Evolutionary conservation across 2,329 filamentous ascomycete genomes (phyloP), one percentile per base, ranked within the genome.

Genomic region (Elsinoe australis): DNA sequence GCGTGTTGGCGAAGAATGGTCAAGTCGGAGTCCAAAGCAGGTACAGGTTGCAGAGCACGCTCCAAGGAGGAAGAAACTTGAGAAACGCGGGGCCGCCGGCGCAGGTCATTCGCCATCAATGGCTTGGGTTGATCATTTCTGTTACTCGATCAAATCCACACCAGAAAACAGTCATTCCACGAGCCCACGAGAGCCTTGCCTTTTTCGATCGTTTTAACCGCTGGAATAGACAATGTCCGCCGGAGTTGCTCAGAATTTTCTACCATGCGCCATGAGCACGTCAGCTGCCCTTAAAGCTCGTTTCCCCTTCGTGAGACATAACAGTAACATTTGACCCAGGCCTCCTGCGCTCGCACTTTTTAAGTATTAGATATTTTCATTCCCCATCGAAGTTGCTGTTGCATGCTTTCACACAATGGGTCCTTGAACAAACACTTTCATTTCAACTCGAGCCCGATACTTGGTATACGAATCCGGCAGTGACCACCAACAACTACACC

Each of bases 171-270:
- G 19, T 26, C 39, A n/a, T 15, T 12, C 39, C 15, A 39, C 35
- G 18, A 39, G 19, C 35, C 35, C 35, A 24, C 19, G 28, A 29
- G 28, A 44, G 39, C 39, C 32, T 42, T 29, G 28, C 39, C 39
- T 29, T 9, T 44, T 44, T 32, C 14, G 24, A 32, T 19, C 39
- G 39, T 44, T 31, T 44, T 12, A 29, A 6, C 26, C 7, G 7
- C 12, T 6, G 26, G 26, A 29, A 29, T 29, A 12, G 26, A 6
- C 26, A 7, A 6, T 29, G 26, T 12, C 6, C 26, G 26, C 17
- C 39, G 39, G 39, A 44, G 15, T 44, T 44, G 39, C 26, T 29
- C 26, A 32, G 31, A 44, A 32, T 31, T 44, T 32, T 24, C 26
- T 10, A 12, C 14, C 38, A 12, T 7, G 26, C 7, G 12, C 6